Evolutionary conservation across 1,139 yeast genomes (phyloP), one percentile per base, ranked within the genome.

Genomic region (Blastobotrys proliferans): DNA sequence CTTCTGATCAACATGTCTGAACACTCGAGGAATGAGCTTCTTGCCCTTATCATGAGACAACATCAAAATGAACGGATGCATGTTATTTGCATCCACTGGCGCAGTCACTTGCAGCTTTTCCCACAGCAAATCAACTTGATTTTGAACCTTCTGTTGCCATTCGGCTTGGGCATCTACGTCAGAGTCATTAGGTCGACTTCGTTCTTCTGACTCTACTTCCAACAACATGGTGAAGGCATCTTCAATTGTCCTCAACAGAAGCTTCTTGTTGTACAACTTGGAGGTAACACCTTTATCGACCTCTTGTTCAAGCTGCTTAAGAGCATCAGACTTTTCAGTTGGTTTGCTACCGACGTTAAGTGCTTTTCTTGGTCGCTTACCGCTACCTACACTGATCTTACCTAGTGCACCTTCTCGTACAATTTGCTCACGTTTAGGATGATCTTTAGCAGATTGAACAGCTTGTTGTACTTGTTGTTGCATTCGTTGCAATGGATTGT

Each of bases 391-490:
- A 5, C 94, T 79, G 48, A 88, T 83, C 66, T 84, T 86, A 55
- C 97, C 97, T 49, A 90, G 72, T 0, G 95, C 94, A 54, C 97
- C 97, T 59, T 85, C 96, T 55, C 82, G 80, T 40, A 82, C 80
- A 51, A 77, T 72, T 53, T 77, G 83, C 25, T 78, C 79, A 57
- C 76, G 74, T 69, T 81, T 84, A 52, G 94, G 92, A 61, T 86
- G 79, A 58, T 87, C 95, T 61, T 87, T 85, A 29, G 97, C 97
- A 41, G 87, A 94, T 38, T 94, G 85, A 18, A 92, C 97, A 6
- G 97, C 97, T 60, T 85, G 85, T 62, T 90, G 95, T 45, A 94
- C 97, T 68, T 92, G 97, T 61, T 90, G 96, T 69, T 92, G 97
- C 97, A 92, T 90, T 73, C 96, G 81, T 68, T 86, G 96, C 57